Evolutionary conservation across 176 grass and related monocot genomes (phyloP).

Genomic region (Olyra latifolia): DNA sequence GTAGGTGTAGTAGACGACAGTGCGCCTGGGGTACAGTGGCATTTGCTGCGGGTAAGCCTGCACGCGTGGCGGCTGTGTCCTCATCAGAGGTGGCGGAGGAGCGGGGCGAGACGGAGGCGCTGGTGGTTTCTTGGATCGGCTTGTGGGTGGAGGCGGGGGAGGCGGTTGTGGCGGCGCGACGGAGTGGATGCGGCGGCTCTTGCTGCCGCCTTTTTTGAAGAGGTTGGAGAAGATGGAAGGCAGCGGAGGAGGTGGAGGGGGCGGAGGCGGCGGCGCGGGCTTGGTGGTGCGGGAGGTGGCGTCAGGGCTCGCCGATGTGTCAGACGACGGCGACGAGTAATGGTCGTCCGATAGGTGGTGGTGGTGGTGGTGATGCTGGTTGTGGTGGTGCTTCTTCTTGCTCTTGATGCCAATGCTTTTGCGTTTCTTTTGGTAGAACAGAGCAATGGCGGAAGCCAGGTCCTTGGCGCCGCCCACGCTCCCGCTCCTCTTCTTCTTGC

Average conservation of each 20-base stretch:
- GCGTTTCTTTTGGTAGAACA: conserved; percentile 89
- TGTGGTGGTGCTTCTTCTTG: conserved; percentile 51
- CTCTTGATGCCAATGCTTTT: conserved; percentile 63
- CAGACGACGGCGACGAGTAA: conserved; percentile 45
- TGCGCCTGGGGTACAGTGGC: conserved; percentile 34
- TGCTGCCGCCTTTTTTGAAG: conserved; percentile 75
- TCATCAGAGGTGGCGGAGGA: conserved; percentile 23
- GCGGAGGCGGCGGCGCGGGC: conserved; percentile 30
- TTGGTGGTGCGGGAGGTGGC: conserved; percentile 12
- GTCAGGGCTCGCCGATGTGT: conserved; percentile 34
- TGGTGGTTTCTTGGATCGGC: conserved; percentile 47
- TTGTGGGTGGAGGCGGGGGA: conserved; percentile 15
- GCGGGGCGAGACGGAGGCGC: conserved; percentile 30
- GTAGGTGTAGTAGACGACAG: conserved; percentile 47
- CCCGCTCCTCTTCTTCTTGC: conserved; percentile 71
- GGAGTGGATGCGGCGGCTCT: conserved; percentile 72
- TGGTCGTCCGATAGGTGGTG: conserved; percentile 50
- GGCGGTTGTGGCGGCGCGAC: conserved; percentile 47
- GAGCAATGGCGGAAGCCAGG: conserved; percentile 74
- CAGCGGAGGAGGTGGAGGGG: conserved; percentile 53
- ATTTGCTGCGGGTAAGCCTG: conserved; percentile 34
- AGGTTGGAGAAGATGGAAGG: conserved; percentile 75
- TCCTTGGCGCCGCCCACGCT: conserved; percentile 87
- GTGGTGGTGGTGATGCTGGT: conserved; percentile 31
- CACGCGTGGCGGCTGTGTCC: conserved; percentile 16